Base-by-base conservation (phyloP, 768 basidiomycete genomes). In the Ephemerocybe angulata region DNA sequence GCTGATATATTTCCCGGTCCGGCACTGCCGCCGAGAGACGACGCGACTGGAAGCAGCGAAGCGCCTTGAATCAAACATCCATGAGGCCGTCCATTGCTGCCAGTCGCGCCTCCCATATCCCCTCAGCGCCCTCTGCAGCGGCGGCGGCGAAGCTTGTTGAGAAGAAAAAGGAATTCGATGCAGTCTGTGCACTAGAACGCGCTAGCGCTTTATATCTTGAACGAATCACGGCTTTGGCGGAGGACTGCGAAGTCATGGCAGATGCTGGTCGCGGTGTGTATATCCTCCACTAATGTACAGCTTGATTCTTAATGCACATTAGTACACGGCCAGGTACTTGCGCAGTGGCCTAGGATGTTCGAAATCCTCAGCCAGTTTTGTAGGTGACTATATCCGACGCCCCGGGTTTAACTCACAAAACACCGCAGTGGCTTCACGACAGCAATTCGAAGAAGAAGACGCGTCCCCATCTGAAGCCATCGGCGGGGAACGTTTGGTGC, bases 311-410 rank as follows among this genome's bases (percentile, higher is more conserved):
- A 19, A 58, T 49, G 10, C 17, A 33, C 46, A 22, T 28, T 44
- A 90, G 88, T 86, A 30, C 85, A 87, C 58, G 88, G 88, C 10
- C 81, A 89, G 64, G 87, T 90, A 3, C 78, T 89, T 24, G 83
- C 83, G 54, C 87, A 90, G 58, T 90, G 88, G 88, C 86, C 87
- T 10, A 83, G 81, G 65, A 91, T 91, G 89, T 90, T 91, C 62
- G 79, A 83, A 60, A 88, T 88, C 50, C 71, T 91, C 47, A 80
- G 71, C 54, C 72, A 84, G 55, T 90, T 89, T 65, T 62, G 89
- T 90, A 61, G 62, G 54, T 49, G 33, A 28, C 24, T 38, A 4
- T 24, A 13, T n/a, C 51, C 15, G 19, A 53, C 11, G 25, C 29
- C 28, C 46, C 24, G 21, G 43, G 31, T 10, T 35, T 25, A 38